phyloP scores from a whole-genome alignment of 208 protist species.

The Plasmodiophora brassicae region DNA sequence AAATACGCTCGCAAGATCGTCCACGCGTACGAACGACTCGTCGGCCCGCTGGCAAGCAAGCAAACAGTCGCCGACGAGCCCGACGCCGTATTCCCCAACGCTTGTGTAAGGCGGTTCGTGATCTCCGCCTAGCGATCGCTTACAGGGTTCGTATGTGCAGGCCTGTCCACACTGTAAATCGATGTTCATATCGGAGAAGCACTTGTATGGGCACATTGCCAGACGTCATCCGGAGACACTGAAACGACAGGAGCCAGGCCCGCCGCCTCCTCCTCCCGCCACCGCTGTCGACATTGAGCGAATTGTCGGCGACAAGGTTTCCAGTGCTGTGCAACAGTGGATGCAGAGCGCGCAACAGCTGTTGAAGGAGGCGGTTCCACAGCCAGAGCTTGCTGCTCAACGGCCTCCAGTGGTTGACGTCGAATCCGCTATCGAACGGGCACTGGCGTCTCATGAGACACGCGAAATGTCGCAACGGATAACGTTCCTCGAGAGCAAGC shows the following conservation, averaged over 20 bases:
- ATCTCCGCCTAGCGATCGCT: no score
- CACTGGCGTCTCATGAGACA: neutral
- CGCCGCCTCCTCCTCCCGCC: neutral
- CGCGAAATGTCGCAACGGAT: neutral
- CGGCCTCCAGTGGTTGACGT: no score
- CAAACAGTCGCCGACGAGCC: neutral
- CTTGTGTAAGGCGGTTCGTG: neutral
- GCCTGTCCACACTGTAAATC: neutral
- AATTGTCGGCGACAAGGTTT: neutral
- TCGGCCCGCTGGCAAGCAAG: neutral
- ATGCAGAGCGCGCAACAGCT: neutral
- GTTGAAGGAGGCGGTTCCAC: neutral
- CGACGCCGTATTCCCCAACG: neutral
- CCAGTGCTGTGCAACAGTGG: neutral
- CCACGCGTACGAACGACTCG: neutral
- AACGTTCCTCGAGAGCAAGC: neutral
- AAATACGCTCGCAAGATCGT: neutral
- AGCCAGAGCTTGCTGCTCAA: neutral
- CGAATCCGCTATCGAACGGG: neutral
- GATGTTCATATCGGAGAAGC: neutral
- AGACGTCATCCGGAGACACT: slow-evolving; percentile 15
- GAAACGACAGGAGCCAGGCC: neutral
- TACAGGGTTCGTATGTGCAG: no score
- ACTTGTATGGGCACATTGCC: neutral
- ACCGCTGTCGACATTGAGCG: neutral